Base-by-base conservation (phyloP, 2,329 filamentous ascomycete genomes). In the Fusarium floridanum region DNA sequence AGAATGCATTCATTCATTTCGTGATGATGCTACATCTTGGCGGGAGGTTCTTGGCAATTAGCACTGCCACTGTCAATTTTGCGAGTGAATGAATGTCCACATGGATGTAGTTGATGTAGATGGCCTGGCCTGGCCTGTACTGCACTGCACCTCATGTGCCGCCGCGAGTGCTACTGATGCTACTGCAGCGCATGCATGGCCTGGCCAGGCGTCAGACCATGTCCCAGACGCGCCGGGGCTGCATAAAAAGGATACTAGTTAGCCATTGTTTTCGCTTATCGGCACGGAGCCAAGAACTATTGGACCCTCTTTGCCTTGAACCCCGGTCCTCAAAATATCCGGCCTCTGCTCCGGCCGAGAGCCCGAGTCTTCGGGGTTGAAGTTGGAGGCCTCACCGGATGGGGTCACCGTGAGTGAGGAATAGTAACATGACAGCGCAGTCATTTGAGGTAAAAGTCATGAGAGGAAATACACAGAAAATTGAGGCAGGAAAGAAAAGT, bases 271-370 rank as follows among this genome's bases (percentile, higher is more conserved):
- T 65, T 78, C 76, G 76, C 76, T 78, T 78, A 78, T 78, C 76
- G 76, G 74, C 76, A 78, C 67, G 6, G 48, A 61, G 68, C 74
- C 76, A 76, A 78, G 76, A 73, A 67, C 60, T 53, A 14, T 50
- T 45, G 62, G 64, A 57, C 48, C 50, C 66, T 68, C 68, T 65
- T 65, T 66, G 29, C 27, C 32, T 67, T 27, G 22, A 37, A 60
- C 53, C 57, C 62, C 39, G n/a, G 48, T 22, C 20, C 27, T 45
- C 61, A 12, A n/a, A 41, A 22, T 34, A 48, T 43, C 41, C 50
- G 36, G 63, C 32, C 55, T 66, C 64, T 50, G 17, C 24, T 37
- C 32, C 39, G 24, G 57, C 48, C 60, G 39, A 61, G 64, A 32
- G 16, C 45, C 53, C 29, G 43, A n/a, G 41, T 39, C 11, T 34